Evolutionary conservation across 73 alveolate species (phyloP), one percentile per base, ranked within the genome.

Genomic region (Symbiodinium natans): DNA sequence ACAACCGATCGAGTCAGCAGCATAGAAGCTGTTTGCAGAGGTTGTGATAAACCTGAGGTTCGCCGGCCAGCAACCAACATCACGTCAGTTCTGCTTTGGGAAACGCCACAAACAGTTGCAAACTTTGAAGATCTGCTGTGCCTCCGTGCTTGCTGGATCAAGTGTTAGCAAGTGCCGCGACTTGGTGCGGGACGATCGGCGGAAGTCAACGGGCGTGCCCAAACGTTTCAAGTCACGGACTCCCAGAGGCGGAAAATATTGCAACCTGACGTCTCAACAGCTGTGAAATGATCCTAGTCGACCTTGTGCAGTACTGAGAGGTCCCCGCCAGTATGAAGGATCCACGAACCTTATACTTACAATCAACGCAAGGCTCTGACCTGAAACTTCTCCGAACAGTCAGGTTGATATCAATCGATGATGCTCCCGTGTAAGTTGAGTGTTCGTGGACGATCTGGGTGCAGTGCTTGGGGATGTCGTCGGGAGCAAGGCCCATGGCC

Each of bases 201-300:
- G 99, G 90, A 98, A 99, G 90, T 99, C 99, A 33, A 77, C 95
- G 34, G 98, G 98, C 17, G 73, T 43, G 83, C 99, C 99, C 29
- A 99, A 99, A 56, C 99, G 98, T 82, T 97, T 99, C 99, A 98
- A 92, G 93, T 99, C 99, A 9, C 99, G 80, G 41, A 92, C 96
- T 0, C 99, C 99, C 88, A 99, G 97, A 27, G 99, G 99, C 23
- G 99, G 99, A 83, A 99, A 99, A 99, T 98, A 99, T 82, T 98
- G 95, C 84, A 98, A 92, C 99, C 96, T 90, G 99, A 99, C 41
- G 41, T 92, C 96, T 85, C 99, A 15, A 98, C 99, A 41, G 83
- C 95, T 59, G 93, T 77, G 83, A 86, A 71, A 71, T 73, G 74
- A 86, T 5, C 71, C 90, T 99, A 86, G 87, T 99, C 77, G 90